Conservation (phyloP, 163 green algal species). For the Smithsoniella earleae region DNA sequence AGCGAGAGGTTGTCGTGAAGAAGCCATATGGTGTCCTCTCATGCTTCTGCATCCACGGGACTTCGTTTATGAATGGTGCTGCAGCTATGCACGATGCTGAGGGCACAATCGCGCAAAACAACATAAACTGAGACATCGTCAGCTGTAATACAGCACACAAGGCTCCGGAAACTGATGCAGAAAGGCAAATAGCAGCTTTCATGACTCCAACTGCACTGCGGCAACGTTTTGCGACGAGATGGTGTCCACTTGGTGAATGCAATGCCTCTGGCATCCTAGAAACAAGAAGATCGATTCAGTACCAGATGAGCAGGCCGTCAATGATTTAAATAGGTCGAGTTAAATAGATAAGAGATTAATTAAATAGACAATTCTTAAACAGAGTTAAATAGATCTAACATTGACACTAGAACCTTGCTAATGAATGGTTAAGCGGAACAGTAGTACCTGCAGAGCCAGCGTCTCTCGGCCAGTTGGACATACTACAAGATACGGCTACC, state of each 20-base stretch:
- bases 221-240: no score
- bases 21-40: not conserved
- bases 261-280: no score
- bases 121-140: not conserved
- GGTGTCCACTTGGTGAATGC: no score
- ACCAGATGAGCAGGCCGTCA: no score
- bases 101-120: not conserved
- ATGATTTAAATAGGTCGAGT: no score
- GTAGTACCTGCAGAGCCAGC: not conserved
- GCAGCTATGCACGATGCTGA: not conserved
- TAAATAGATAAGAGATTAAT: no score
- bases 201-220: slow-evolving; percentile 12
- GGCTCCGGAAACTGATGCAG: not conserved
- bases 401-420: no score
- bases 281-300: no score
- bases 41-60: slow-evolving; percentile 21
- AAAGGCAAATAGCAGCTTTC: slow-evolving; percentile 11
- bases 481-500: not conserved
- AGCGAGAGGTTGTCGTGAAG: slow-evolving; percentile 4
- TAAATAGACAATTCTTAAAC: no score
- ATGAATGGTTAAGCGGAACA: no score
- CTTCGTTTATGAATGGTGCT: not conserved
- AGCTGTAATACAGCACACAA: not conserved
- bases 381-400: no score
- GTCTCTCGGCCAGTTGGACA: slow-evolving; percentile 16